Conservation (phyloP, 768 basidiomycete species). For the Hortiboletus flavorubellus region DNA sequence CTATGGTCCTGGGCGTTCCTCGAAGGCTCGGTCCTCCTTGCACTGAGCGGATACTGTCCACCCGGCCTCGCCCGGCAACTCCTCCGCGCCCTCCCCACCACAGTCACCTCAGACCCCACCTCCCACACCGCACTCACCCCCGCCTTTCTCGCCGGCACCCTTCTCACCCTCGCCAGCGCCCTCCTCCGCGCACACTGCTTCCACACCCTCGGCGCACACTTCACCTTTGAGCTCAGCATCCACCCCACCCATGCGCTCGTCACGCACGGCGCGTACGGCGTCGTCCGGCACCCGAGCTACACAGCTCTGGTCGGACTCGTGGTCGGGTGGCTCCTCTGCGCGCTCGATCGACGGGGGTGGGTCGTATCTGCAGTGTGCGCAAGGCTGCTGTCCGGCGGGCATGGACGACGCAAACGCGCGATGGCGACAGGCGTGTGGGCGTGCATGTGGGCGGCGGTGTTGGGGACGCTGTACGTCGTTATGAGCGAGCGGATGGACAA, state of each 20-base stretch:
- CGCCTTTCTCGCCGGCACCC: constrained; percentile 8
- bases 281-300: constrained; percentile 34
- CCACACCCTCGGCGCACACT: constrained; percentile 20
- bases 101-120: background rate
- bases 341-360: constrained; percentile 6
- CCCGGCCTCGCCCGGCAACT: background rate
- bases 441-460: background rate
- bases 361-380: background rate
- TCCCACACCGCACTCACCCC: constrained; percentile 9
- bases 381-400: background rate
- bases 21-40: constrained; percentile 1
- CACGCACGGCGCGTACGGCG: constrained; percentile 23
- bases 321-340: constrained; percentile 1
- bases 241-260: constrained; percentile 22
- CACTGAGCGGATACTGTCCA: background rate
- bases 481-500: constrained; percentile 17
- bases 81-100: background rate
- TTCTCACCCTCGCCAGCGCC: constrained; percentile 3
- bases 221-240: constrained; percentile 28
- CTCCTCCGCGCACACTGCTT: constrained; percentile 16
- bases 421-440: background rate
- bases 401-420: no score
- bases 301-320: background rate
- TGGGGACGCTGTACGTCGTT: background rate
- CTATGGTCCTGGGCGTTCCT: constrained; percentile 4